A percentile compares a stretch with the other conserved stretches of the same genome.
phyloP scores from a whole-genome alignment of 1,284 basidiomycete species.

The Heterobasidion parviporum region DNA sequence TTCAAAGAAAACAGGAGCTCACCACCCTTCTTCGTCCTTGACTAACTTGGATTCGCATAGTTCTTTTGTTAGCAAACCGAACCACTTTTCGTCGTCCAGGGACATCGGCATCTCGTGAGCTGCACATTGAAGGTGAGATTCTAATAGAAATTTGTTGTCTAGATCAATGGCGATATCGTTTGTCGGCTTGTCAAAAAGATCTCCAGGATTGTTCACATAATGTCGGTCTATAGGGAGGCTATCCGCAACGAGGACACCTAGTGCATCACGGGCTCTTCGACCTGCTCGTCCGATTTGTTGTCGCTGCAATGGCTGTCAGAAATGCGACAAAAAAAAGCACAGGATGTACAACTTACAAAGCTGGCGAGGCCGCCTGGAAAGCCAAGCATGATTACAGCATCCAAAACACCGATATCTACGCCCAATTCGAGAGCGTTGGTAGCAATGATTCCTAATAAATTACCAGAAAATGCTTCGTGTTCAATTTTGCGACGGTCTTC shows the following conservation, averaged over 20 bases:
- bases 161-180: conserved; percentile 69
- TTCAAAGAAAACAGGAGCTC: conserved; percentile 13
- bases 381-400: conserved; percentile 86
- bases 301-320: conserved; percentile 31
- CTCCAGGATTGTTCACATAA: conserved; percentile 66
- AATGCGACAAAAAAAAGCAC: conserved; percentile 1
- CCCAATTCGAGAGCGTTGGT: conserved; percentile 90
- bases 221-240: conserved; percentile 71
- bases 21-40: conserved; percentile 70
- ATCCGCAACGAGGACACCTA: conserved; percentile 76
- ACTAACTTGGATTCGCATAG: conserved; percentile 48
- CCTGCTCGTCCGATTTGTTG: conserved; percentile 91
- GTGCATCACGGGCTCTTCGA: conserved; percentile 72
- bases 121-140: conserved; percentile 86
- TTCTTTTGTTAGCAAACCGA: conserved; percentile 53
- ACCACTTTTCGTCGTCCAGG: conserved; percentile 61
- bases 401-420: conserved; percentile 83
- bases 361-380: conserved; percentile 77
- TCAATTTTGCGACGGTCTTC: conserved; percentile 83
- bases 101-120: conserved; percentile 81
- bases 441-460: conserved; percentile 80
- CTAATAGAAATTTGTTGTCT: conserved; percentile 69
- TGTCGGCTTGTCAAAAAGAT: conserved; percentile 56
- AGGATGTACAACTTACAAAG: conserved; percentile 40
- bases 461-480: conserved; percentile 78